Percentiles rank a stretch among this genome's conserved stretches.
Conservation (phyloP, 495 filamentous ascomycete species). For the Lophiotrema nucula region DNA sequence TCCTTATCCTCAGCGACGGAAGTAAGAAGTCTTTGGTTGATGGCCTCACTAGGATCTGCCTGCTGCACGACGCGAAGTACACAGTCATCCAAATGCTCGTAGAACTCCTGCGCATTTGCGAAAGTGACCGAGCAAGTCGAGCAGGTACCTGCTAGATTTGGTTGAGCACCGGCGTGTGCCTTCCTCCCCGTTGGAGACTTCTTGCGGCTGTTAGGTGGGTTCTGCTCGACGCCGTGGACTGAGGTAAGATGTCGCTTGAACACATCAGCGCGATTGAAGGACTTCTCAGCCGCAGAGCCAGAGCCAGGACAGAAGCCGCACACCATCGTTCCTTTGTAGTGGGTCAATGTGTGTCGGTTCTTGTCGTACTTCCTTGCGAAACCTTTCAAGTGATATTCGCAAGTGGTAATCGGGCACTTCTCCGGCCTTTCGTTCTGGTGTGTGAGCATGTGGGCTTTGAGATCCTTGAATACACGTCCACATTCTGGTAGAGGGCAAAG, state of each 20-base stretch:
- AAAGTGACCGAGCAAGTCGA: slow-evolving; percentile 93
- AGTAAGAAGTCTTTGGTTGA: slow-evolving; percentile 82
- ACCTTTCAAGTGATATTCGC: slow-evolving; percentile 92
- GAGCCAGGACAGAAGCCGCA: slow-evolving; percentile 96
- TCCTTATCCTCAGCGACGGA: slow-evolving; percentile 81
- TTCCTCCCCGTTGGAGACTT: slow-evolving; percentile 67
- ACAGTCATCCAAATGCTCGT: slow-evolving; percentile 98
- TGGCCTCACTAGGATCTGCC: slow-evolving; percentile 91
- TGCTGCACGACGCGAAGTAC: slow-evolving; percentile 96
- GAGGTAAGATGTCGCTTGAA: slow-evolving; percentile 97
- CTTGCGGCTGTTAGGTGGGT: slow-evolving; percentile 91
- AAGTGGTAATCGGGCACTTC: slow-evolving; percentile 92
- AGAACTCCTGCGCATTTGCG: slow-evolving; percentile 93
- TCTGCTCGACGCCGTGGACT: slow-evolving; percentile 93
- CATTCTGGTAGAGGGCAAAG: slow-evolving; percentile 83
- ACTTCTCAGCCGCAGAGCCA: slow-evolving; percentile 91
- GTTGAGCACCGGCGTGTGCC: slow-evolving; percentile 51
- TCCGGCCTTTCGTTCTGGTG: slow-evolving; percentile 92
- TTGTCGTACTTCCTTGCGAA: slow-evolving; percentile 99
- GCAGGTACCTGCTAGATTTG: slow-evolving; percentile 67
- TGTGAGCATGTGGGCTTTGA: slow-evolving; percentile 94
- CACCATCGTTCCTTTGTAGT: slow-evolving; percentile 99
- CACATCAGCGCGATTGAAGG: slow-evolving; percentile 97
- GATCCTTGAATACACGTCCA: slow-evolving; percentile 86
- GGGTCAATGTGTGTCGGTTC: slow-evolving; percentile 95